These are phyloP conservation scores for Termitomyces titanicus DNA, from an alignment of 768 basidiomycete genomes.

Conservation along the genomic window DNA sequence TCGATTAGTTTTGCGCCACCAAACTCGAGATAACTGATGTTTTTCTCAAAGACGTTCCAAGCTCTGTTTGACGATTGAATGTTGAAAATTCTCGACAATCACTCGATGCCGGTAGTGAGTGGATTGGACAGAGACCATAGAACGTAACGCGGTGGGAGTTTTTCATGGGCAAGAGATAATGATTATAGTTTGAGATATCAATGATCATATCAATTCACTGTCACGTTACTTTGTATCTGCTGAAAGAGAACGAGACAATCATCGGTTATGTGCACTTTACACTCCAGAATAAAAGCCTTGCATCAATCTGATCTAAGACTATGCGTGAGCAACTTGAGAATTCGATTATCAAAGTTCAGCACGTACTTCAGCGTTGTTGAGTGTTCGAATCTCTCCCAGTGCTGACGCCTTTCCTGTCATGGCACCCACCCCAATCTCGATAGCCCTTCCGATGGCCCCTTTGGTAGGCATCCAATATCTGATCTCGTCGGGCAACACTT, in stretches of 20 bases:
- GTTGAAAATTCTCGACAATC: too few relatives aligned
- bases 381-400: conserved; percentile 76
- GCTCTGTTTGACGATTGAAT: conserved; percentile 49
- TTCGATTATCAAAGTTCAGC: not conserved
- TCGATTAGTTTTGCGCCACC: not conserved
- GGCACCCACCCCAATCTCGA: conserved; percentile 57
- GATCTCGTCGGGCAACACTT: conserved; percentile 77
- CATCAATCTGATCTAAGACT: conserved; percentile 38
- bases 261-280: too few relatives aligned
- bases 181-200: too few relatives aligned
- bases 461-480: conserved; percentile 76
- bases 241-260: too few relatives aligned
- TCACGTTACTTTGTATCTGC: too few relatives aligned
- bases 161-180: too few relatives aligned
- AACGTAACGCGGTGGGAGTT: too few relatives aligned
- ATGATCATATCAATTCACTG: too few relatives aligned
- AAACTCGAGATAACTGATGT: not conserved
- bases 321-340: not conserved
- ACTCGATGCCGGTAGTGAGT: too few relatives aligned
- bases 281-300: conserved; percentile 34
- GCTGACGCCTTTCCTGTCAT: conserved; percentile 59
- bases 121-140: too few relatives aligned
- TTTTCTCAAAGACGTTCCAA: conserved; percentile 34
- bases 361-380: conserved; percentile 69
- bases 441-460: conserved; percentile 49